phyloP scores from a whole-genome alignment of 2,329 filamentous ascomycete species.

The Exophiala sideris region DNA sequence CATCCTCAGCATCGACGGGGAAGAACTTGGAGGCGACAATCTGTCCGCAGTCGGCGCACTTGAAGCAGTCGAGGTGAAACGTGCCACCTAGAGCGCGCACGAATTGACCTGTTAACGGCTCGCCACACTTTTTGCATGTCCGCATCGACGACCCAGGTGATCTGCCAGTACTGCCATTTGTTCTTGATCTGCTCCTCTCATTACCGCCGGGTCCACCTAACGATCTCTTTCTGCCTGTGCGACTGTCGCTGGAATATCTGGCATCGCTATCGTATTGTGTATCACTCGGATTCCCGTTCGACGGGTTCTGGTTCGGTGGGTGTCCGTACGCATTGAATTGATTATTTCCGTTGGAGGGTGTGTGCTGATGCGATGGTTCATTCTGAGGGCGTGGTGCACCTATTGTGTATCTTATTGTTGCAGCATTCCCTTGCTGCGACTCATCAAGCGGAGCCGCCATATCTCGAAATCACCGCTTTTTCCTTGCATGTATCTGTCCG shows the following conservation, averaged over 20 bases:
- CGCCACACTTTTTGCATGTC: conserved; percentile 79
- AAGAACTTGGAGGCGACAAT: conserved; percentile 99
- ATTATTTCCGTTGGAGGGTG: conserved; percentile 16
- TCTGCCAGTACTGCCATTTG: conserved; percentile 32
- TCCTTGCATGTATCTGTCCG: conserved; percentile 15
- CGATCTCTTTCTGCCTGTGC: conserved; percentile 29
- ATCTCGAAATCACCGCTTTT: conserved; percentile 1
- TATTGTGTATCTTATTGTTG: conserved; percentile 24
- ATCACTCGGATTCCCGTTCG: conserved; percentile 21
- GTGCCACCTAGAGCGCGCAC: conserved; percentile 90
- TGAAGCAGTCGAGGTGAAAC: conserved; percentile 97
- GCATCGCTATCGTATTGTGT: conserved; percentile 24
- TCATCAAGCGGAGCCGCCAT: conserved; percentile 24
- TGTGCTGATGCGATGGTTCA: conserved; percentile 12
- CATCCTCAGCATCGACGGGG: conserved; percentile 86
- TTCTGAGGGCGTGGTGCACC: conserved; percentile 17
- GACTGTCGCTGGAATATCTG: conserved; percentile 27
- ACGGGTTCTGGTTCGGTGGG: conserved; percentile 13
- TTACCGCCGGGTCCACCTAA: conserved; percentile 24
- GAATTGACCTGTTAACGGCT: conserved; percentile 88
- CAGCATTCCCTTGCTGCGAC: conserved; percentile 18
- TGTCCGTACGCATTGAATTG: conserved; percentile 10
- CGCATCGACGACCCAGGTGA: conserved; percentile 42
- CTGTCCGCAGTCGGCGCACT: conserved; percentile 91
- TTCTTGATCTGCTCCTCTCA: conserved; percentile 32